Evolutionary conservation across 768 basidiomycete genomes (phyloP).

Genomic region (Chalciporus piperatus): DNA sequence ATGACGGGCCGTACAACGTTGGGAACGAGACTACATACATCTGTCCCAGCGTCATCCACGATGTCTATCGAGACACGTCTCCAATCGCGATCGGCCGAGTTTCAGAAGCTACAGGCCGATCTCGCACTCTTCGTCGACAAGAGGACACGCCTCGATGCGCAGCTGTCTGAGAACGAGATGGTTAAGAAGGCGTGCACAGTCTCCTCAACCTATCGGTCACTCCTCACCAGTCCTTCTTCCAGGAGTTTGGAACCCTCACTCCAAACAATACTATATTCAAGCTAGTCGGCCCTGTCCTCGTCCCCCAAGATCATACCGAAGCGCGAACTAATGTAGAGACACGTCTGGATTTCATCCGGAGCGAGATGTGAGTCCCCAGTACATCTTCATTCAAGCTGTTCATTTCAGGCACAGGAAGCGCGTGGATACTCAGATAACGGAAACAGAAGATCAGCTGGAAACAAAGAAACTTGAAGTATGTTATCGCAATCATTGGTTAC

Average conservation of each 20-base stretch:
- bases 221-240: slow-evolving; percentile 5
- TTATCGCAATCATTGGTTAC: background rate
- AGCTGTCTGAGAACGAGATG: slow-evolving; percentile 86
- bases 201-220: background rate
- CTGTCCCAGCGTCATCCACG: too few species aligned
- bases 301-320: slow-evolving; percentile 85
- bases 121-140: slow-evolving; percentile 72
- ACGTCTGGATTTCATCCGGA: slow-evolving; percentile 81
- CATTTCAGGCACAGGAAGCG: slow-evolving; percentile 52
- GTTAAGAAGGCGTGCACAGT: slow-evolving; percentile 71
- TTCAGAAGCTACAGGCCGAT: slow-evolving; percentile 78
- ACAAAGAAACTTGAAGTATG: slow-evolving; percentile 79
- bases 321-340: slow-evolving; percentile 88
- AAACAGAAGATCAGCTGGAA: slow-evolving; percentile 71
- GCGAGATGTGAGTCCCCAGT: slow-evolving; percentile 69
- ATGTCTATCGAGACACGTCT: slow-evolving; percentile 61
- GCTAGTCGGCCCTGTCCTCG: slow-evolving; percentile 85
- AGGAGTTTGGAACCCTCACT: slow-evolving; percentile 83
- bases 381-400: slow-evolving; percentile 1
- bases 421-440: slow-evolving; percentile 79
- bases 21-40: too few species aligned
- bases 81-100: slow-evolving; percentile 69
- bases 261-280: slow-evolving; percentile 84
- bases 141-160: slow-evolving; percentile 84
- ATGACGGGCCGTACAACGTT: too few species aligned